Base-by-base conservation (phyloP, 2,329 filamentous ascomycete species). In the Epichloe amarillans region DNA sequence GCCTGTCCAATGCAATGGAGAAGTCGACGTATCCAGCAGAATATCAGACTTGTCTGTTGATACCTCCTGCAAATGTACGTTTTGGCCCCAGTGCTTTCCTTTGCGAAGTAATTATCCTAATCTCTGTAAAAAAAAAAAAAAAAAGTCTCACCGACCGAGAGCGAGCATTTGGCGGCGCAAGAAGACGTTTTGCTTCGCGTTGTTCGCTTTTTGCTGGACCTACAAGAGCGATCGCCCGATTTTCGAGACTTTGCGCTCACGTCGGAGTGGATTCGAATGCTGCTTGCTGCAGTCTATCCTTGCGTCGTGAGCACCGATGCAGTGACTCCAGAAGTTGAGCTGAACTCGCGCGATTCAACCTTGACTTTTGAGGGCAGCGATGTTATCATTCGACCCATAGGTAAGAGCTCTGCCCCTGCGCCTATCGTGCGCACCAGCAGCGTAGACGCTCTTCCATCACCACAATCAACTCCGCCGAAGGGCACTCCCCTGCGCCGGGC, bases 361-460 rank as follows among this genome's bases (percentile, higher is more conserved):
- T 75, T 95, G 52, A 91, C 82, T 0, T 95, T 95, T 57, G 88
- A 93, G 57, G 88, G 88, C 1, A 82, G 84, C 43, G 88, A 91
- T 65, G 84, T 95, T 1, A 84, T 90, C 23, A 86, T 94, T 53
- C 81, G 86, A 14, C 87, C 88, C 0, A 75, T 87, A 4, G 82
- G 60, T 2, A 62, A 62, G 2, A 69, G 80, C 1, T 80, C 81
- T 15, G 74, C 77, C 3, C 73, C 77, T 6, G 72, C 79, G 60
- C 84, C 86, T 0, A 84, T 91, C 36, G 79, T 96, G 19, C 80
- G 86, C 55, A 90, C 87, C 3, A 79, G 81, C 17, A 83, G 65
- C 45, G 64, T 79, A 5, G 66, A 72, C 15, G 74, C 79, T 40
- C 72, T 73, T 56, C 70, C 66, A 46, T 76, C 66, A 49, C 69